Conservation (phyloP, 2,329 filamentous ascomycete genomes). For the Fusarium protoensiforme region DNA sequence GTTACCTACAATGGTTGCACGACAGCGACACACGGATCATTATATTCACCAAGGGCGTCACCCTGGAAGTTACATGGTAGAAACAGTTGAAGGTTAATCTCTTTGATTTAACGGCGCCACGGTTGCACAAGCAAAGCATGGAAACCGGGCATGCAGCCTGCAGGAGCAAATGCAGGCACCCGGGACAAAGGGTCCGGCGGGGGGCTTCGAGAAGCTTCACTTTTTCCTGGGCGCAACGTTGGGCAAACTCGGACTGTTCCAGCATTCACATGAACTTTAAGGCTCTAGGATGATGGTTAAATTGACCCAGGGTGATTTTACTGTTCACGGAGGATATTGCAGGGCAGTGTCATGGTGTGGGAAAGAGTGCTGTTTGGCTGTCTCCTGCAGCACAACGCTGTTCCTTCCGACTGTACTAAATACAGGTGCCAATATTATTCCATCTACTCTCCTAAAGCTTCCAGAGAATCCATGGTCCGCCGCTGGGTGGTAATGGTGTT, state of each 20-base stretch:
- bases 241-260: not conserved
- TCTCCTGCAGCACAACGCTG: not conserved
- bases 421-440: not conserved
- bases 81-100: no score
- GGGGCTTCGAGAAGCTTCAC: not conserved
- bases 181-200: not conserved
- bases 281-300: no score
- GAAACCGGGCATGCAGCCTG: not conserved
- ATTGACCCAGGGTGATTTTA: no score
- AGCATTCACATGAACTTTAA: rapidly evolving
- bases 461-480: not conserved
- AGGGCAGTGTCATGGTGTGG: not conserved
- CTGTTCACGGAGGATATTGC: not conserved
- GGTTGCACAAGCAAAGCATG: not conserved
- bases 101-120: not conserved
- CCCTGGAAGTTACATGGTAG: not conserved
- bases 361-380: not conserved
- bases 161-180: not conserved
- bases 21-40: not conserved
- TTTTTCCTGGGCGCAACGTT: not conserved
- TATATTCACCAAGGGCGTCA: not conserved
- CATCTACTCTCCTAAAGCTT: not conserved
- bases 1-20: not conserved
- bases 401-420: not conserved
- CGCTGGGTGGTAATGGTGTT: not conserved